phyloP scores from a whole-genome alignment of 768 basidiomycete genomes.

The Xerocomus spinulosus region DNA sequence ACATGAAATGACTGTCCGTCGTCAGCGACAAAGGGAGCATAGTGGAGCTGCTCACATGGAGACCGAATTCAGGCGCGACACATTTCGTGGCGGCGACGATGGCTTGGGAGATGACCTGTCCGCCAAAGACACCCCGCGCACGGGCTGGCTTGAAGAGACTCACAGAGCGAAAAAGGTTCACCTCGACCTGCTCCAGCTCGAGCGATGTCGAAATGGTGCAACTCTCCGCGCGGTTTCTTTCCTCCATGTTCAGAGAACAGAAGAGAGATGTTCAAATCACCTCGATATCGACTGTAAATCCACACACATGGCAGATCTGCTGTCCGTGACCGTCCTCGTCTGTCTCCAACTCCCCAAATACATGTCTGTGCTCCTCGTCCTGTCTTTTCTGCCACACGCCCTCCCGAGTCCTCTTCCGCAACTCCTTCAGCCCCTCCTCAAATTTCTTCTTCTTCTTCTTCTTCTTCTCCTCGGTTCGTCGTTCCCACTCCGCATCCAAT shows the following conservation, averaged over 20 bases:
- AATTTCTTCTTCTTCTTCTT: slow-evolving; percentile 93
- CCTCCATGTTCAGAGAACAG: slow-evolving; percentile 26
- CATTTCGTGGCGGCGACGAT: slow-evolving; percentile 76
- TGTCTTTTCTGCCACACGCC: slow-evolving; percentile 85
- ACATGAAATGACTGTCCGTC: slow-evolving; percentile 63
- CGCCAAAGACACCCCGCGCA: slow-evolving; percentile 77
- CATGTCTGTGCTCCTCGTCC: slow-evolving; percentile 86
- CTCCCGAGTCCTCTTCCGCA: slow-evolving; percentile 81
- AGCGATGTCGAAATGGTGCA: slow-evolving; percentile 68
- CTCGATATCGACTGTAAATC: slow-evolving; percentile 88
- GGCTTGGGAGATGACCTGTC: slow-evolving; percentile 88
- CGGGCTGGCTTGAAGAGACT: slow-evolving; percentile 58
- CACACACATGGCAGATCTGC: slow-evolving; percentile 85
- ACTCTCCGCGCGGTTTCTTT: slow-evolving; percentile 52
- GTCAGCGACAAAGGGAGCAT: not conserved
- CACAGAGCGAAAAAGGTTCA: slow-evolving; percentile 74
- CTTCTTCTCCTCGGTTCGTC: slow-evolving; percentile 74
- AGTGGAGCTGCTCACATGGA: slow-evolving; percentile 56
- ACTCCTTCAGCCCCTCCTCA: slow-evolving; percentile 80
- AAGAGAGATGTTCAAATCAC: slow-evolving; percentile 51
- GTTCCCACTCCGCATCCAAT: slow-evolving; percentile 82
- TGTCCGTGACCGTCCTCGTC: slow-evolving; percentile 51
- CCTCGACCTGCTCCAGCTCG: slow-evolving; percentile 75
- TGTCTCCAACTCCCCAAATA: slow-evolving; percentile 59
- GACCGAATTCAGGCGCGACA: slow-evolving; percentile 56